A percentile compares a stretch with the other conserved stretches of the same genome.
Evolutionary conservation across 495 filamentous ascomycete genomes (phyloP).

Genomic region (Penicillium roqueforti): DNA sequence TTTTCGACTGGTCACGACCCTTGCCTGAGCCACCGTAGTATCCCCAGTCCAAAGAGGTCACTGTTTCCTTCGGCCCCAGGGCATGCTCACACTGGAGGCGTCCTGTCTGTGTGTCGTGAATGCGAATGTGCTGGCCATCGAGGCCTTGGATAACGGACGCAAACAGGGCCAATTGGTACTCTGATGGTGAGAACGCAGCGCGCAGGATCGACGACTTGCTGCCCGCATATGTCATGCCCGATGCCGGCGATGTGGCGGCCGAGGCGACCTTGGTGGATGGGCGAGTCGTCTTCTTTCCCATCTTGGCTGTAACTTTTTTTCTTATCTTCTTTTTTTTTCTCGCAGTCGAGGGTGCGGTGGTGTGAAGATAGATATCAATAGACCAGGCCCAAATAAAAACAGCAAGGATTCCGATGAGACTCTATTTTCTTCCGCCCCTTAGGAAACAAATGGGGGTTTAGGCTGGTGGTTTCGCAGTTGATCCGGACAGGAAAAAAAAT

Average conservation of each 20-base stretch:
- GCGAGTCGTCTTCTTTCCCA: constrained; percentile 51
- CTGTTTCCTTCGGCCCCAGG: constrained; percentile 45
- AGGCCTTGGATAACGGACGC: constrained; percentile 58
- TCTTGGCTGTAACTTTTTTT: constrained; percentile 25
- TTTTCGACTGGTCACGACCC: constrained; percentile 44
- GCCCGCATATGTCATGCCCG: constrained; percentile 33
- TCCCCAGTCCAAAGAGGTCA: constrained; percentile 59
- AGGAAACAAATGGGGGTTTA: constrained; percentile 29
- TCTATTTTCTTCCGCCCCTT: constrained; percentile 23
- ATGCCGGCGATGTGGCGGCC: constrained; percentile 44
- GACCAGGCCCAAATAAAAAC: not conserved
- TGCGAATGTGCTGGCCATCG: constrained; percentile 54
- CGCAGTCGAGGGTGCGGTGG: not conserved
- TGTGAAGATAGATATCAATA: not conserved
- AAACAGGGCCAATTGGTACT: constrained; percentile 54
- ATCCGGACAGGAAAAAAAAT: constrained; percentile 45
- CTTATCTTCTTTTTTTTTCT: constrained; percentile 3
- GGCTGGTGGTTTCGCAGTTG: constrained; percentile 32
- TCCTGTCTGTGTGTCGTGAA: constrained; percentile 56
- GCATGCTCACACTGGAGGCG: constrained; percentile 55
- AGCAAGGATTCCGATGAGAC: constrained; percentile 9
- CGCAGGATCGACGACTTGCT: constrained; percentile 49
- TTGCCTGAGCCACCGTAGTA: constrained; percentile 37
- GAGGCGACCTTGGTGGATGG: constrained; percentile 45
- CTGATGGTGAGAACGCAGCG: constrained; percentile 53